phyloP scores from a whole-genome alignment of 371 early-diverging fungal species.

The Lichtheimia corymbifera region DNA sequence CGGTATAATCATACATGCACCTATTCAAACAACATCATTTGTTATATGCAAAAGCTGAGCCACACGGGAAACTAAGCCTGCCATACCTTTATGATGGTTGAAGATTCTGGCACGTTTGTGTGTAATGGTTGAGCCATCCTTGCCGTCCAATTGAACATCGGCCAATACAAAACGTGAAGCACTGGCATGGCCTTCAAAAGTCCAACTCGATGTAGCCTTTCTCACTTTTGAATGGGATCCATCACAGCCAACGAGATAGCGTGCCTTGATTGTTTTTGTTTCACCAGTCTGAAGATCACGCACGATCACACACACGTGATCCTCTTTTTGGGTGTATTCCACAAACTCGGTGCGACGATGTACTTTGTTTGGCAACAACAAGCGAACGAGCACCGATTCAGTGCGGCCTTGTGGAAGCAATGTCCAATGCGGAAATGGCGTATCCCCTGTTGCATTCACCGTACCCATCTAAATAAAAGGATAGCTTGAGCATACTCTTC shows the following conservation, averaged over 20 bases:
- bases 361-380: constrained; percentile 13
- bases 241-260: constrained; percentile 42
- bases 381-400: constrained; percentile 19
- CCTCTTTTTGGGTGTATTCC: constrained; percentile 29
- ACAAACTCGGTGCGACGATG: constrained; percentile 33
- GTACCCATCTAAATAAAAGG: constrained; percentile 7
- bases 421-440: constrained; percentile 33
- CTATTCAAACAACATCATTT: neutral
- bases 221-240: constrained; percentile 39
- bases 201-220: constrained; percentile 30
- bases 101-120: constrained; percentile 10
- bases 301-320: constrained; percentile 21
- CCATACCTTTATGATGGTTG: constrained; percentile 6
- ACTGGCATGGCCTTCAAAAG: constrained; percentile 33
- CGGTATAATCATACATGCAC: constrained; percentile 11
- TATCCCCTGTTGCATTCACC: constrained; percentile 12
- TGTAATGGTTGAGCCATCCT: constrained; percentile 8
- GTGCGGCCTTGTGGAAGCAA: constrained; percentile 28
- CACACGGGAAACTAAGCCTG: neutral
- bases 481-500: neutral
- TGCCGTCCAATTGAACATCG: constrained; percentile 25
- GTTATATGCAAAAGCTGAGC: neutral
- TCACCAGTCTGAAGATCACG: constrained; percentile 1
- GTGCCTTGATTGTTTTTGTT: constrained; percentile 16
- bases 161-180: constrained; percentile 30